Evolutionary conservation across 1,284 basidiomycete species (phyloP), one percentile per base, ranked within the genome.

Genomic region (Cutaneotrichosporon sp.): DNA sequence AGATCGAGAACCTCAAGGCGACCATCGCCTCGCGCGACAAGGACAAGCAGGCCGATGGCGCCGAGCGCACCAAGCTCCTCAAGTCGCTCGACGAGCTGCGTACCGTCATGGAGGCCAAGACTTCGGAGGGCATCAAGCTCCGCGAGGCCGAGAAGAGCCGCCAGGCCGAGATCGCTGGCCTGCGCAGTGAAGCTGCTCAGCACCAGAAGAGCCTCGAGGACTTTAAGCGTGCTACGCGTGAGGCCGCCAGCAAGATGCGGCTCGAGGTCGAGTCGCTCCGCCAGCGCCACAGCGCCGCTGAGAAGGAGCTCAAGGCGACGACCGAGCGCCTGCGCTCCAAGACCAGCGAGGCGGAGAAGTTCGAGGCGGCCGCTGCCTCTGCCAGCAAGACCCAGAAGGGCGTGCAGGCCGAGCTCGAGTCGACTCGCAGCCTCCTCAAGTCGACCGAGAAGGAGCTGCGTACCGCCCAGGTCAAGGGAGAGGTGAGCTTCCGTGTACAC

Each of bases 41-140:
- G 45, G 88, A 91, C 64, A 83, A 83, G 34, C 79, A 84, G 38
- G 84, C 85, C 31, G 85, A 86, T 22, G 74, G 80, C 10, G 77
- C 79, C 4, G 80, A 83, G 7, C 85, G 86, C 38, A 79, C 81
- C 47, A 89, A 87, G 68, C 80, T 95, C 16, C 88, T 93, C 71
- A 84, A 83, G 51, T 92, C 97, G 76, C 82, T 97, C 14, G 95
- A 97, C 72, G 91, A 92, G 68, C 83, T 95, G 5, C 87, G 94
- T 7, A 81, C 84, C 22, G 79, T 91, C 20, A 87, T 97, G 82
- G 87, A 89, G 57, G 89, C 90, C 6, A 95, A 94, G 79, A 86
- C 87, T 1, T 89, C 87, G 22, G 94, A 97, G 74, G 93, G 94
- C 72, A 88, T 86, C 34, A 88, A 89, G 60, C 86, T 90, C 25